A percentile compares a stretch with the other conserved stretches of the same genome.
These are phyloP conservation scores for Mycena haematopus DNA, from an alignment of 768 basidiomycete species.

Conservation along the genomic window DNA sequence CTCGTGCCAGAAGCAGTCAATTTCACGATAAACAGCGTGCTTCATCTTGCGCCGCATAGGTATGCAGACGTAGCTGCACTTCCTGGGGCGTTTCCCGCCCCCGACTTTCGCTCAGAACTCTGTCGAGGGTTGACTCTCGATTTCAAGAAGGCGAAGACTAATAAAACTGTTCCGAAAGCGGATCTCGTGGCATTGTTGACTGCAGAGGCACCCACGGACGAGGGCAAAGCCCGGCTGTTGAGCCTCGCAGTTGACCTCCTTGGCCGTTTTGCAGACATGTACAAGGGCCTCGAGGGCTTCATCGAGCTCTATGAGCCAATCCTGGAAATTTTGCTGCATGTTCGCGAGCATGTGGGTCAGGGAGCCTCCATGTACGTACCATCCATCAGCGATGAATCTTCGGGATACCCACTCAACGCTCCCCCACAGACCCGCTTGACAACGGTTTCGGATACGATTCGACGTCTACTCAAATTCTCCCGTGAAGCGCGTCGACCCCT, in stretches of 20 bases:
- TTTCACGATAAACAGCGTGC: conserved; percentile 73
- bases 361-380: conserved; percentile 59
- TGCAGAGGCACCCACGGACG: conserved; percentile 49
- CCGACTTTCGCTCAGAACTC: conserved; percentile 65
- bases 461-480: conserved; percentile 75
- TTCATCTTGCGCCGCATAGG: conserved; percentile 74
- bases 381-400: conserved; percentile 13
- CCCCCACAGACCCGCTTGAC: conserved; percentile 56
- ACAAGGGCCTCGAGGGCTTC: conserved; percentile 81
- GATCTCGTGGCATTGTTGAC: conserved; percentile 53
- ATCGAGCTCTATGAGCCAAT: conserved; percentile 85
- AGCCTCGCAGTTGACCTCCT: conserved; percentile 68
- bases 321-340: conserved; percentile 56
- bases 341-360: conserved; percentile 56
- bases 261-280: conserved; percentile 72
- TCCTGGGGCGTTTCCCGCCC: conserved; percentile 75
- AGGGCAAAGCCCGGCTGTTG: conserved; percentile 77
- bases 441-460: conserved; percentile 54
- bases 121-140: conserved; percentile 50
- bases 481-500: conserved; percentile 78
- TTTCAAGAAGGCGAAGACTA: conserved; percentile 44
- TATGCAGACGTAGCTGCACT: conserved; percentile 53
- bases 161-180: conserved; percentile 48
- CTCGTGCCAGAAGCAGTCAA: conserved; percentile 89
- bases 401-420: conserved; percentile 14